Evolutionary conservation across 73 alveolate species (phyloP).

Genomic region (Stentor roeselii): DNA sequence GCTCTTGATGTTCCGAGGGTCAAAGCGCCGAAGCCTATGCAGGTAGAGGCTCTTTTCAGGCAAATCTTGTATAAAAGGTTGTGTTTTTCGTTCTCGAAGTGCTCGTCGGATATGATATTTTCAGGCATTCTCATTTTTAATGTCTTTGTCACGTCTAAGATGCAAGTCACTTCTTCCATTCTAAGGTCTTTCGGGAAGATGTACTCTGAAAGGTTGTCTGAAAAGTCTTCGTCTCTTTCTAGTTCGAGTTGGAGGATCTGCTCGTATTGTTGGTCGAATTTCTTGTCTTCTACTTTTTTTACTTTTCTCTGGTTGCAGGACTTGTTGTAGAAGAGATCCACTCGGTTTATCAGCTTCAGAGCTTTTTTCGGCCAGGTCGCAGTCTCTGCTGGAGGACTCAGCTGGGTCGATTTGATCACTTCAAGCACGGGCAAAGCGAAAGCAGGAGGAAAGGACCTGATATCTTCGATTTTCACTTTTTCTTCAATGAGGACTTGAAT

Average conservation of each 20-base stretch:
- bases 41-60: slow-evolving; percentile 79
- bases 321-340: slow-evolving; percentile 37
- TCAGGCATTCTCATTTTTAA: slow-evolving; percentile 46
- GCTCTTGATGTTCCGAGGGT: slow-evolving; percentile 85
- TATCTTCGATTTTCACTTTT: slow-evolving; percentile 10
- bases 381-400: slow-evolving; percentile 29
- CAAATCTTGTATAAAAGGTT: slow-evolving; percentile 74
- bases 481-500: slow-evolving; percentile 24
- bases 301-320: slow-evolving; percentile 32
- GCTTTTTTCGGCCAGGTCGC: slow-evolving; percentile 53
- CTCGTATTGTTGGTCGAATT: slow-evolving; percentile 14
- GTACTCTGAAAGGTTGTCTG: neutral
- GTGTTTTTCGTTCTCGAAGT: slow-evolving; percentile 73
- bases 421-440: slow-evolving; percentile 52
- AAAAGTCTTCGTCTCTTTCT: neutral
- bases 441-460: slow-evolving; percentile 43
- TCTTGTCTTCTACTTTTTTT: slow-evolving; percentile 1
- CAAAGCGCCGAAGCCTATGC: slow-evolving; percentile 95
- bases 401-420: slow-evolving; percentile 37
- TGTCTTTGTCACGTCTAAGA: slow-evolving; percentile 40
- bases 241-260: neutral
- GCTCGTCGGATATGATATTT: slow-evolving; percentile 54
- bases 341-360: slow-evolving; percentile 46
- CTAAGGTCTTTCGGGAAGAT: slow-evolving; percentile 53
- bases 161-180: slow-evolving; percentile 46